These are phyloP conservation scores for Knufia fluminis DNA, from an alignment of 2,329 filamentous ascomycete genomes.

Conservation along the genomic window DNA sequence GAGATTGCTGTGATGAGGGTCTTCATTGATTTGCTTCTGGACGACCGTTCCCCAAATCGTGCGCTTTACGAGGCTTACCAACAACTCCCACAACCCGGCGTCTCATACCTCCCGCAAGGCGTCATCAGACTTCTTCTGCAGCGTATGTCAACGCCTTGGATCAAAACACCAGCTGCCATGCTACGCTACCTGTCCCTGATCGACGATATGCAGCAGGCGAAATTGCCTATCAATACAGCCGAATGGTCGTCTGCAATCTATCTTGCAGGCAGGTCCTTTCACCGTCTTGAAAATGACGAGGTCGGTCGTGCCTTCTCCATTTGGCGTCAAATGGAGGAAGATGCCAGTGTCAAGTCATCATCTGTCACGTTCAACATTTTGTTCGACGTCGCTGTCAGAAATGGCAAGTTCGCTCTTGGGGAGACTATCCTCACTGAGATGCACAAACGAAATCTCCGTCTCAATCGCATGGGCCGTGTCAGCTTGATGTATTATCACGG, in stretches of 20 bases:
- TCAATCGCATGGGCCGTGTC: conserved; percentile 72
- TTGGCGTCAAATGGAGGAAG: conserved; percentile 84
- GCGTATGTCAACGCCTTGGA: conserved; percentile 54
- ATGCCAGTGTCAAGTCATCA: conserved; percentile 55
- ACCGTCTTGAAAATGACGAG: conserved; percentile 47
- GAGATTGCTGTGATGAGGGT: conserved; percentile 18
- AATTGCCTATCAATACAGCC: conserved; percentile 54
- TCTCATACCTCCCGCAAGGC: conserved; percentile 39
- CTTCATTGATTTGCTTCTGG: conserved; percentile 35
- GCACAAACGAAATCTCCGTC: conserved; percentile 54
- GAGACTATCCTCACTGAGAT: conserved; percentile 82
- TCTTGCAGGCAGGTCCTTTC: conserved; percentile 65
- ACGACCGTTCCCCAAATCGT: conserved; percentile 38
- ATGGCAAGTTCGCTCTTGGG: conserved; percentile 72
- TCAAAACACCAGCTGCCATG: conserved; percentile 54
- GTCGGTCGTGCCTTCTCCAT: conserved; percentile 61
- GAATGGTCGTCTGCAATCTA: conserved; percentile 83
- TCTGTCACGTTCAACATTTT: conserved; percentile 87
- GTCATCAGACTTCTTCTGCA: conserved; percentile 57
- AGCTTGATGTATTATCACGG: conserved; percentile 79
- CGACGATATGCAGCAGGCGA: conserved; percentile 69
- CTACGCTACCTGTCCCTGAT: conserved; percentile 74
- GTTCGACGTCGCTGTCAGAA: conserved; percentile 78
- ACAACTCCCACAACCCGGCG: conserved; percentile 43
- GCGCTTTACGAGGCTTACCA: conserved; percentile 46